phyloP scores from a whole-genome alignment of 768 basidiomycete genomes.

The Boletus pseudo-olivaceus region DNA sequence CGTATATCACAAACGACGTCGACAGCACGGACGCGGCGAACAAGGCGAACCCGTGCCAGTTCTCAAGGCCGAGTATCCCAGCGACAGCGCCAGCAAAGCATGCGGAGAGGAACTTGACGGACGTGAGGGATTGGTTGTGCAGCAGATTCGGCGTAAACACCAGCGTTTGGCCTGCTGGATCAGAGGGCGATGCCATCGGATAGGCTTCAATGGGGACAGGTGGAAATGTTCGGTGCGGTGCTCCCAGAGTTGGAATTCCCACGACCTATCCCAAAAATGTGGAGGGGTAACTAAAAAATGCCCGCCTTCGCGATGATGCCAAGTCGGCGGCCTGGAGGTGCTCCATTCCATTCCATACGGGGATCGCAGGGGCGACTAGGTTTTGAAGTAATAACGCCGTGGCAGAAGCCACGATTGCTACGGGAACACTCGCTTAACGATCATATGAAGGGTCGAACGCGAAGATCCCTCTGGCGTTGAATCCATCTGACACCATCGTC shows the following conservation, averaged over 20 bases:
- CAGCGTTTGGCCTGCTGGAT: conserved; percentile 48
- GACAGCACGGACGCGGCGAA: conserved; percentile 67
- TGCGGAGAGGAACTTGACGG: conserved; percentile 75
- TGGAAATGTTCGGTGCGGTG: not conserved
- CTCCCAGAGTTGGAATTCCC: conserved; percentile 3
- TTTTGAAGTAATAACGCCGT: too few species aligned
- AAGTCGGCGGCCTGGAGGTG: too few species aligned
- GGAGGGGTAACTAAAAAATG: too few species aligned
- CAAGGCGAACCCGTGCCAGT: conserved; percentile 76
- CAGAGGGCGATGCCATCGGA: conserved; percentile 49
- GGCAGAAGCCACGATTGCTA: too few species aligned
- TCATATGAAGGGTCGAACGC: too few species aligned
- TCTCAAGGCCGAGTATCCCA: conserved; percentile 86
- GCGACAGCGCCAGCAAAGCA: conserved; percentile 87
- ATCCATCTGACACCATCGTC: too few species aligned
- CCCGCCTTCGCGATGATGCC: too few species aligned
- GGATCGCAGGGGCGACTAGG: too few species aligned
- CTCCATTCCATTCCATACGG: too few species aligned
- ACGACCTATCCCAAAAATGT: conserved; percentile 1
- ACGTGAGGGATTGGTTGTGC: conserved; percentile 57
- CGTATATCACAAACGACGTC: conserved; percentile 61
- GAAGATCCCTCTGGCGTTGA: too few species aligned
- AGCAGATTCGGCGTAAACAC: conserved; percentile 66
- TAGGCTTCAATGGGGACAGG: not conserved
- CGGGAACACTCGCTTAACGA: too few species aligned